Conservation (phyloP, 768 basidiomycete species). For the Suillus paluster region DNA sequence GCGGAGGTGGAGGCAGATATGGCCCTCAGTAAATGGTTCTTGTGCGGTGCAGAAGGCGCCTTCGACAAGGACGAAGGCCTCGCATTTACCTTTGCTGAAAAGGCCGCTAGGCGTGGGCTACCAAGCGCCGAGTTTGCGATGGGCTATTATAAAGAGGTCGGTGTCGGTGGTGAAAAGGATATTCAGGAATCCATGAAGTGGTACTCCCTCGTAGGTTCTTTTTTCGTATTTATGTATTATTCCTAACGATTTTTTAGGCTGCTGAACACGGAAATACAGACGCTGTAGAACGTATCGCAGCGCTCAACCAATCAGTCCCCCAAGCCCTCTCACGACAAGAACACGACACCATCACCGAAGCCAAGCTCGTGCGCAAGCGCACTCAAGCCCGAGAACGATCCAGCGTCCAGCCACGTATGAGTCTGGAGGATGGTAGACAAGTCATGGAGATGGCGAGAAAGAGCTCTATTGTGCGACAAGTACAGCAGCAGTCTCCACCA, state of each 20-base stretch:
- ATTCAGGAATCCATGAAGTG: conserved; percentile 70
- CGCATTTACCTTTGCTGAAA: conserved; percentile 89
- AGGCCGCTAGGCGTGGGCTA: conserved; percentile 75
- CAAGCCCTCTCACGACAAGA: conserved; percentile 75
- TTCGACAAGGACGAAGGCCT: conserved; percentile 90
- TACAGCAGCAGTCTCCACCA: conserved; percentile 18
- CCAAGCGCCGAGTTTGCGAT: conserved; percentile 91
- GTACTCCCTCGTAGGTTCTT: conserved; percentile 65
- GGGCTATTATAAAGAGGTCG: conserved; percentile 95
- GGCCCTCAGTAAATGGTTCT: conserved; percentile 97
- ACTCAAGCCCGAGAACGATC: conserved; percentile 73
- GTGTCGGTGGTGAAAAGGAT: conserved; percentile 76
- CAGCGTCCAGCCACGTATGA: conserved; percentile 34
- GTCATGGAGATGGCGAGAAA: conserved; percentile 61
- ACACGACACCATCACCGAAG: conserved; percentile 79
- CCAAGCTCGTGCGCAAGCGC: conserved; percentile 80
- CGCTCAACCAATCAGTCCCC: conserved; percentile 64
- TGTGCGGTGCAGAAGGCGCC: conserved; percentile 77
- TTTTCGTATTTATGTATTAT: conserved; percentile 7
- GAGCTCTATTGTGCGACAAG: conserved; percentile 42
- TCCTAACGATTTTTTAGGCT: conserved; percentile 51
- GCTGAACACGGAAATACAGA: conserved; percentile 80
- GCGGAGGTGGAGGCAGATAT: conserved; percentile 95
- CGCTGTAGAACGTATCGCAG: conserved; percentile 72
- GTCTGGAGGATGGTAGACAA: conserved; percentile 40